Conservation (phyloP, 257 asterid genomes). For the Capsicum pubescens region DNA sequence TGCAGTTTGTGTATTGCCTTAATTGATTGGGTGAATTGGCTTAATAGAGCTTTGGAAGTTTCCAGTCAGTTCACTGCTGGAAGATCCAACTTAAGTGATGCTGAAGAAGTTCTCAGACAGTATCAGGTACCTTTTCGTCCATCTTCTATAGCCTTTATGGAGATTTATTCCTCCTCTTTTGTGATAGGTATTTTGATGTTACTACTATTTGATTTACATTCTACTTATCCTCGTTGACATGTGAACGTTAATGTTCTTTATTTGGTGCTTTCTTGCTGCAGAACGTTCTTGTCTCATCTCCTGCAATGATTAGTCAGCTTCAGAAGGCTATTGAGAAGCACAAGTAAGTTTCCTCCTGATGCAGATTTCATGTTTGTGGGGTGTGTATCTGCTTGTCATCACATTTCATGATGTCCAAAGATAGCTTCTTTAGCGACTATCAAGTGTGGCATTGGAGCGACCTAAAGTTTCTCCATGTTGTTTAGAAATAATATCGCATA, state of each 20-base stretch:
- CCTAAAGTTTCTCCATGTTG: neutral
- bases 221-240: neutral
- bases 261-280: slow-evolving; percentile 47
- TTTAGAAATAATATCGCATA: slow-evolving; percentile 13
- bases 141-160: slow-evolving; percentile 29
- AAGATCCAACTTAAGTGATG: slow-evolving; percentile 55
- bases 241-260: slow-evolving; percentile 1
- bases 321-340: slow-evolving; percentile 67
- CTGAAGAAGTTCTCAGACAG: slow-evolving; percentile 61
- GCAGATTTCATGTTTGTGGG: slow-evolving; percentile 1
- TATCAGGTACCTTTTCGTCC: slow-evolving; percentile 62
- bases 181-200: neutral
- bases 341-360: slow-evolving; percentile 55
- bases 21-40: slow-evolving; percentile 70
- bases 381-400: neutral
- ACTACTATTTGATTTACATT: neutral
- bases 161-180: neutral
- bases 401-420: slow-evolving; percentile 13
- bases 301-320: slow-evolving; percentile 54
- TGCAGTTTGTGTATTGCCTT: slow-evolving; percentile 52
- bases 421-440: slow-evolving; percentile 2
- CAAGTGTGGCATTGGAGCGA: slow-evolving; percentile 6
- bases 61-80: slow-evolving; percentile 47
- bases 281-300: slow-evolving; percentile 58
- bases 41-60: slow-evolving; percentile 69